phyloP scores from a whole-genome alignment of 768 basidiomycete species.

The Rubroboletus satanas region DNA sequence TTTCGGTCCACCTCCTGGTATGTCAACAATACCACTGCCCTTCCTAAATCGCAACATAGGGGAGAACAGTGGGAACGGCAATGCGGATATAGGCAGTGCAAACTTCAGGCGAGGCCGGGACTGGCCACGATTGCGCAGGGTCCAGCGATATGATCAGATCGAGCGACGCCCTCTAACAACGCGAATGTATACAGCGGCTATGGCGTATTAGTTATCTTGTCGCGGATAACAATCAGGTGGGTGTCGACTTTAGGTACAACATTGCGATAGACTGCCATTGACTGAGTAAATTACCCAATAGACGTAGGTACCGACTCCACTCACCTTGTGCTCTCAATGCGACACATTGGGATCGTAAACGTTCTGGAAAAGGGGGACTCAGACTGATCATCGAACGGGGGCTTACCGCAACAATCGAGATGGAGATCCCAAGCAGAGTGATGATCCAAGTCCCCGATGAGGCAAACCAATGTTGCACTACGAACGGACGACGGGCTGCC shows the following conservation, averaged over 20 bases:
- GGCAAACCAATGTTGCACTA: neutral
- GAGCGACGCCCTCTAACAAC: constrained; percentile 15
- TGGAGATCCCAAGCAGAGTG: neutral
- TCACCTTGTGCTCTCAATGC: neutral
- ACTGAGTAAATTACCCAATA: constrained; percentile 2
- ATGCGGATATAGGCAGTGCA: constrained; percentile 1
- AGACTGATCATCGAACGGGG: neutral
- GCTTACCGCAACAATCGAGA: neutral
- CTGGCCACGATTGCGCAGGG: constrained; percentile 16
- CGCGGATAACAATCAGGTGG: neutral
- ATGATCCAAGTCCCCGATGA: neutral
- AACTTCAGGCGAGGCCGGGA: constrained; percentile 4
- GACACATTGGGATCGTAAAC: neutral
- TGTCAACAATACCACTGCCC: neutral
- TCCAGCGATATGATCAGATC: constrained; percentile 18
- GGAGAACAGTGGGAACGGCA: neutral
- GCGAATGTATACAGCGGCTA: constrained; percentile 1
- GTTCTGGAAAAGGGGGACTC: neutral
- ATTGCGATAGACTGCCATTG: neutral
- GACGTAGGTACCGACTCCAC: constrained; percentile 1
- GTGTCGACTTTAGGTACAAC: constrained; percentile 9
- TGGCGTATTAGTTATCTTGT: constrained; percentile 6
- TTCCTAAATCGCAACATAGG: neutral
- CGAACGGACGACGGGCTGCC: neutral
- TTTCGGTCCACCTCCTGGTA: neutral